Evolutionary conservation across 2,329 filamentous ascomycete species (phyloP).

Genomic region (Botrytis elliptica): DNA sequence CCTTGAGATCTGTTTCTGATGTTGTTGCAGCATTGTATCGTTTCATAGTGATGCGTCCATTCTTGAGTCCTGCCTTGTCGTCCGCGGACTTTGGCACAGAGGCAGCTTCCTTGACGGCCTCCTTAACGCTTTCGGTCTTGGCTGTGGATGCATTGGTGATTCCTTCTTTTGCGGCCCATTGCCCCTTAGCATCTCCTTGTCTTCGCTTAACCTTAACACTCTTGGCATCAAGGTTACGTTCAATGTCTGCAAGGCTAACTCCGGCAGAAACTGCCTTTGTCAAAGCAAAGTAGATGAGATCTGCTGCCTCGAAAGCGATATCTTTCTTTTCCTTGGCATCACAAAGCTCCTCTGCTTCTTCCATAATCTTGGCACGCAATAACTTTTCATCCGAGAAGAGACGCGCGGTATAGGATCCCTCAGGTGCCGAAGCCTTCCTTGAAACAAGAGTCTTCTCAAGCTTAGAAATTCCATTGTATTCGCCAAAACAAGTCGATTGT

Average conservation of each 20-base stretch:
- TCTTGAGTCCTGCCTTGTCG: slow-evolving; percentile 49
- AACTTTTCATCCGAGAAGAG: slow-evolving; percentile 91
- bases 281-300: slow-evolving; percentile 92
- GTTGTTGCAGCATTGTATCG: slow-evolving; percentile 69
- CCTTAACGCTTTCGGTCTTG: slow-evolving; percentile 38
- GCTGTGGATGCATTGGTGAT: slow-evolving; percentile 46
- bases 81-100: slow-evolving; percentile 52
- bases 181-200: slow-evolving; percentile 89
- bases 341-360: slow-evolving; percentile 94
- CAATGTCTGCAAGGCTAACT: slow-evolving; percentile 83
- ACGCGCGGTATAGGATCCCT: slow-evolving; percentile 88
- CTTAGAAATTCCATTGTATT: slow-evolving; percentile 75
- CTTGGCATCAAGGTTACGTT: slow-evolving; percentile 90
- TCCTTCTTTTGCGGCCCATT: slow-evolving; percentile 82
- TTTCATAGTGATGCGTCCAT: slow-evolving; percentile 76
- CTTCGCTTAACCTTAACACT: slow-evolving; percentile 92
- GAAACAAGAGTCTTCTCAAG: slow-evolving; percentile 84
- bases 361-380: slow-evolving; percentile 93
- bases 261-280: slow-evolving; percentile 85
- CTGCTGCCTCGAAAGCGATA: slow-evolving; percentile 90
- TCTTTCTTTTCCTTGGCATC: slow-evolving; percentile 79
- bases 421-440: slow-evolving; percentile 78
- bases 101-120: slow-evolving; percentile 46
- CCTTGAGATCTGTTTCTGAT: slow-evolving; percentile 62
- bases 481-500: slow-evolving; percentile 88